Conservation (phyloP, 176 grass and related monocot genomes). For the Puccinellia tenuiflora region DNA sequence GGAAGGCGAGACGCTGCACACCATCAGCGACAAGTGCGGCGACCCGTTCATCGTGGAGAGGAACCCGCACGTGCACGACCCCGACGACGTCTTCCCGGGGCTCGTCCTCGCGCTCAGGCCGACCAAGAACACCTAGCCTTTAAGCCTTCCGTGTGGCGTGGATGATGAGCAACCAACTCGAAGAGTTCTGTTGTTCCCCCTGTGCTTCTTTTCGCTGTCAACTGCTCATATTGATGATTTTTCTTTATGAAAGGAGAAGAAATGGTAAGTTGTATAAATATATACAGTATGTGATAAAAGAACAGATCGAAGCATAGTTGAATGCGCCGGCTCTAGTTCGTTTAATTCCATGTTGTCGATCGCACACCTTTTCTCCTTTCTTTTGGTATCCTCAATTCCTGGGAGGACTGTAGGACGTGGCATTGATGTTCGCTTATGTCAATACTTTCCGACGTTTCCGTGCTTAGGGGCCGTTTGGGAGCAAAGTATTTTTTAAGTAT, state of each 20-base stretch:
- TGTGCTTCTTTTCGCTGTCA: background rate
- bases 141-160: background rate
- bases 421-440: background rate
- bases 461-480: too few species aligned
- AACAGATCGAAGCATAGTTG: background rate
- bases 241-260: background rate
- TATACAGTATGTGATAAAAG: background rate
- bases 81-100: slow-evolving; percentile 96
- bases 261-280: background rate
- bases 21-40: slow-evolving; percentile 88
- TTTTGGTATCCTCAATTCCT: background rate
- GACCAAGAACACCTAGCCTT: slow-evolving; percentile 35
- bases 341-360: background rate
- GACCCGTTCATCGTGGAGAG: slow-evolving; percentile 95
- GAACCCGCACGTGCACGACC: slow-evolving; percentile 95
- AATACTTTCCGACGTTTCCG: background rate
- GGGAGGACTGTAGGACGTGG: background rate
- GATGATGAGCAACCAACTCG: background rate
- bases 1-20: slow-evolving; percentile 86
- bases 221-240: background rate
- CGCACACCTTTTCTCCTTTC: background rate
- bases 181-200: background rate
- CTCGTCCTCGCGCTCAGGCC: slow-evolving; percentile 79
- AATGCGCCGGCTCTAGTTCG: background rate
- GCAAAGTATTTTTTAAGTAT: too few species aligned